A percentile compares a stretch with the other conserved stretches of the same genome.
These are phyloP conservation scores for Tarenaya hassleriana DNA, from an alignment of 345 rosid species.

Conservation along the genomic window DNA sequence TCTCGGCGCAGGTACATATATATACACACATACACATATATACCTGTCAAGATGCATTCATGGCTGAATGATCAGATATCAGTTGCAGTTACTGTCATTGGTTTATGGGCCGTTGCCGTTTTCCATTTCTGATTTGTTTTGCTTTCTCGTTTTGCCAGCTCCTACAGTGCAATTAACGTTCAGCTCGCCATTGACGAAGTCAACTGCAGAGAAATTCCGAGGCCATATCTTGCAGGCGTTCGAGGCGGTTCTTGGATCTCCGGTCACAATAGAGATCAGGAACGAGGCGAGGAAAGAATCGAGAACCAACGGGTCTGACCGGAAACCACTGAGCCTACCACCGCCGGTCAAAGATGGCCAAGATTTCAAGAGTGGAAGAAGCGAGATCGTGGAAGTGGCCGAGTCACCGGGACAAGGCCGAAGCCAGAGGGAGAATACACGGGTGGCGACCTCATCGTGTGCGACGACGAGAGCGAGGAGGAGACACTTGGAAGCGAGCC, in stretches of 20 bases:
- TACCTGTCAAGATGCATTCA: not conserved
- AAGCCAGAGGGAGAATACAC: slow-evolving; percentile 28
- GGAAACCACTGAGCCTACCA: slow-evolving; percentile 35
- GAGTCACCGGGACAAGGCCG: slow-evolving; percentile 32
- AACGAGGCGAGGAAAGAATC: slow-evolving; percentile 46
- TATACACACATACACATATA: not conserved
- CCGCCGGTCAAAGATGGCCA: slow-evolving; percentile 31
- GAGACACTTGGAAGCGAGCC: slow-evolving; percentile 47
- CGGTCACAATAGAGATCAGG: slow-evolving; percentile 74
- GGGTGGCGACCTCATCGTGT: slow-evolving; percentile 23
- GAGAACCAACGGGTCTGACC: slow-evolving; percentile 22
- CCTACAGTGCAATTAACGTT: slow-evolving; percentile 77
- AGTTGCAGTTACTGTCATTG: too few relatives aligned
- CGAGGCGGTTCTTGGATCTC: slow-evolving; percentile 72
- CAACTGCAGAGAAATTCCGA: slow-evolving; percentile 62
- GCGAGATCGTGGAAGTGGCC: slow-evolving; percentile 64
- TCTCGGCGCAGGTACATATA: slow-evolving; percentile 70
- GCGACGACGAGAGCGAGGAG: slow-evolving; percentile 31
- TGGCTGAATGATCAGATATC: too few relatives aligned
- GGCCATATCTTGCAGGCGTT: slow-evolving; percentile 71
- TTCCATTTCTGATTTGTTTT: too few relatives aligned
- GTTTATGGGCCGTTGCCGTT: too few relatives aligned
- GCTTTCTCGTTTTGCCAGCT: slow-evolving; percentile 46
- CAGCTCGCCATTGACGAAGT: slow-evolving; percentile 51
- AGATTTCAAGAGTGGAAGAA: slow-evolving; percentile 34